Conservation (phyloP, 2,329 filamentous ascomycete genomes). For the Purpureocillium takamizusanense region DNA sequence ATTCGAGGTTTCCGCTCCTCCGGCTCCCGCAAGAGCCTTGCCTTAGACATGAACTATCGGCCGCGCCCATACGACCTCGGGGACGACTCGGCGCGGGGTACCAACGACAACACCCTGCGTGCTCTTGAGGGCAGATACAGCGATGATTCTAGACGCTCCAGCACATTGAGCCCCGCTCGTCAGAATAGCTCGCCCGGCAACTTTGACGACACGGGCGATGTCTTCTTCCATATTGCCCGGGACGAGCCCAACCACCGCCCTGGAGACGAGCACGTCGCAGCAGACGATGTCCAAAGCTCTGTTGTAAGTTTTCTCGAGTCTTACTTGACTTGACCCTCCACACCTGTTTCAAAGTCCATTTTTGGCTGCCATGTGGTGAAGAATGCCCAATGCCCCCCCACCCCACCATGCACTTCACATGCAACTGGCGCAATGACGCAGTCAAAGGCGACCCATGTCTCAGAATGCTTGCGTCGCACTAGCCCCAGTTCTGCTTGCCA, state of each 20-base stretch:
- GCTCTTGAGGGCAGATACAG: slow-evolving; percentile 36
- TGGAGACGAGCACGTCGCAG: slow-evolving; percentile 22
- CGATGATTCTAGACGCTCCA: slow-evolving; percentile 22
- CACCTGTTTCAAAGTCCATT: background rate
- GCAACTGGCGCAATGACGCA: no score
- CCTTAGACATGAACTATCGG: slow-evolving; percentile 42
- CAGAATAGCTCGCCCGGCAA: slow-evolving; percentile 20
- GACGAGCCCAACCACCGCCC: slow-evolving; percentile 37
- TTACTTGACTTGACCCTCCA: background rate
- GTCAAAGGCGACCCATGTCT: background rate
- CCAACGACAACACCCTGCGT: slow-evolving; percentile 40
- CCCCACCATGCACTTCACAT: background rate
- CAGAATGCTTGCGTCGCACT: background rate
- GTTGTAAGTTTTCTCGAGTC: slow-evolving; percentile 34
- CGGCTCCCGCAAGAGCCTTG: slow-evolving; percentile 44
- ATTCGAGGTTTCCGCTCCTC: slow-evolving; percentile 49
- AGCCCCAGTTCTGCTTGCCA: background rate
- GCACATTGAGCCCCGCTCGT: slow-evolving; percentile 29
- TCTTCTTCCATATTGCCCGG: slow-evolving; percentile 50
- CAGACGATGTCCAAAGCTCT: slow-evolving; percentile 25
- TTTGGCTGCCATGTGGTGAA: background rate
- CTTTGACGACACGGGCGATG: slow-evolving; percentile 46
- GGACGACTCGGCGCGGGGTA: slow-evolving; percentile 32
- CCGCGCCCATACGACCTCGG: slow-evolving; percentile 33
- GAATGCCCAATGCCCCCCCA: background rate